Evolutionary conservation across 2,329 filamentous ascomycete genomes (phyloP).

Genomic region (Aspergillus sclerotialis): DNA sequence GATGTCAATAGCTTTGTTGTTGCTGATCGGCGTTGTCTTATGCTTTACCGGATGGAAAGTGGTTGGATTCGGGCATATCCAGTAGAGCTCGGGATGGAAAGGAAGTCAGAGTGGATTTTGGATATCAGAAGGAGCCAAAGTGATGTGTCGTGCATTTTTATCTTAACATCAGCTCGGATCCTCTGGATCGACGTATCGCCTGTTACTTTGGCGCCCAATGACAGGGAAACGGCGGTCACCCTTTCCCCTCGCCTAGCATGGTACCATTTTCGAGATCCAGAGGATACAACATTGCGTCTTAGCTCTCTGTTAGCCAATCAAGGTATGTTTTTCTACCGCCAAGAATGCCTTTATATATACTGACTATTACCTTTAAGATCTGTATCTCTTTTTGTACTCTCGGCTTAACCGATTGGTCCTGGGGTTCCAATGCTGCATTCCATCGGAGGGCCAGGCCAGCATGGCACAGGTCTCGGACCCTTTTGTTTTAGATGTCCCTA

Average conservation of each 20-base stretch:
- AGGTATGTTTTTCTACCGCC: conserved; percentile 17
- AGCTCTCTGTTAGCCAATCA: conserved; percentile 23
- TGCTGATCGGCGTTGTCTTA: conserved; percentile 42
- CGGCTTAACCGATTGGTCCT: conserved; percentile 26
- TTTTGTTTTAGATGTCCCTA: conserved; percentile 24
- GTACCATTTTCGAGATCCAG: conserved; percentile 48
- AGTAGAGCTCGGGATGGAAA: conserved; percentile 30
- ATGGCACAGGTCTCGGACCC: conserved; percentile 25
- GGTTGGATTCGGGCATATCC: conserved; percentile 16
- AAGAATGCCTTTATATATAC: not conserved
- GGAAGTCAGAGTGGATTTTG: conserved; percentile 47
- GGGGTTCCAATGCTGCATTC: conserved; percentile 23
- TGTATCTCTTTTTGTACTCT: conserved; percentile 36
- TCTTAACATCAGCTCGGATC: conserved; percentile 49
- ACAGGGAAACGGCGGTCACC: conserved; percentile 16
- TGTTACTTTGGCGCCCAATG: conserved; percentile 16
- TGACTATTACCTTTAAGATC: conserved; percentile 20
- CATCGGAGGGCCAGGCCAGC: conserved; percentile 14
- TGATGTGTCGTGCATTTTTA: conserved; percentile 39
- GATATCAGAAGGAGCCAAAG: conserved; percentile 42
- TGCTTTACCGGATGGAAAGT: conserved; percentile 27
- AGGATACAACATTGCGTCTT: conserved; percentile 46
- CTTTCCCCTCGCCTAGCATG: conserved; percentile 39
- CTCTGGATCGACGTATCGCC: conserved; percentile 37
- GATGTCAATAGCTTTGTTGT: conserved; percentile 41